Evolutionary conservation across 1,139 yeast genomes (phyloP).

Genomic region (Yamadazyma blattariae): DNA sequence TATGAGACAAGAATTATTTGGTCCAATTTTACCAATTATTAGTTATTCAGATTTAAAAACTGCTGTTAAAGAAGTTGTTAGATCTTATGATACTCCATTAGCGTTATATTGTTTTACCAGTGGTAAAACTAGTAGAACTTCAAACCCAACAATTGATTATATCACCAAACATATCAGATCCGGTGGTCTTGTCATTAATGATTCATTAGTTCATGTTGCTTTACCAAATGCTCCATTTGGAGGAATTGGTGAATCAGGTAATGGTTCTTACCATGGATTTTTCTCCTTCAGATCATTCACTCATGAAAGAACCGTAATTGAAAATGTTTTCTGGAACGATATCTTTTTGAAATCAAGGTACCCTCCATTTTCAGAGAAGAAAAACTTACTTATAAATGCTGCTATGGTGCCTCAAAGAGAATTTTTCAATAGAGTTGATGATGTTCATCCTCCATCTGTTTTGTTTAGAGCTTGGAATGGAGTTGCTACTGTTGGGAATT

Average conservation of each 20-base stretch:
- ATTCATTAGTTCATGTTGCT: constrained; percentile 69
- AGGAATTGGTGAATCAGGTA: constrained; percentile 84
- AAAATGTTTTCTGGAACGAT: constrained; percentile 70
- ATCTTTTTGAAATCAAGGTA: constrained; percentile 56
- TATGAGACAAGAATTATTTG: constrained; percentile 80
- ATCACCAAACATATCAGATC: constrained; percentile 61
- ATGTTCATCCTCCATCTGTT: constrained; percentile 32
- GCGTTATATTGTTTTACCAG: constrained; percentile 76
- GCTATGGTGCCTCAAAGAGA: constrained; percentile 19
- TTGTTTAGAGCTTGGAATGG: constrained; percentile 34
- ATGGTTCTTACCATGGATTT: constrained; percentile 78
- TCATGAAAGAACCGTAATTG: constrained; percentile 69
- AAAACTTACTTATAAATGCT: constrained; percentile 25
- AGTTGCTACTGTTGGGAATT: constrained; percentile 16
- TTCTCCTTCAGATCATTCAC: constrained; percentile 72
- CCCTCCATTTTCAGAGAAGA: constrained; percentile 55
- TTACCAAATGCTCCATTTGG: constrained; percentile 83
- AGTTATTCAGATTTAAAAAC: constrained; percentile 46
- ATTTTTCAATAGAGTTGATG: constrained; percentile 37
- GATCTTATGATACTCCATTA: constrained; percentile 78
- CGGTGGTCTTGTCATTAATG: constrained; percentile 74
- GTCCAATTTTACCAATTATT: constrained; percentile 80
- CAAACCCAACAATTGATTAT: constrained; percentile 47
- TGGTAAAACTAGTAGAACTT: constrained; percentile 27
- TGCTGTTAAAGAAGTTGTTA: constrained; percentile 48